Conservation (phyloP, 1,284 basidiomycete genomes). For the Schizophyllum commune region DNA sequence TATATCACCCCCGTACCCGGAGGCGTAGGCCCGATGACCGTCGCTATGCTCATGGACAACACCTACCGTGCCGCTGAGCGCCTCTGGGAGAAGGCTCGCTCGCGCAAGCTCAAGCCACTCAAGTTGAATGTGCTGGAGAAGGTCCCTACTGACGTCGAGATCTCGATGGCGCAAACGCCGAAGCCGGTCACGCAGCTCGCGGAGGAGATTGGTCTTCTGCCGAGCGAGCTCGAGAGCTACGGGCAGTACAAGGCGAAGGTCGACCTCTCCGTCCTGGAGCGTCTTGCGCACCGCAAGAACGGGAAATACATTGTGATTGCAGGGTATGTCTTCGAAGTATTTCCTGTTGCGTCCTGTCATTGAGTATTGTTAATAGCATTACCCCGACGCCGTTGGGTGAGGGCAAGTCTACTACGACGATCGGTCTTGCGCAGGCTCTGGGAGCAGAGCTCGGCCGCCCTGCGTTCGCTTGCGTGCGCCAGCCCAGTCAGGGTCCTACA, state of each 20-base stretch:
- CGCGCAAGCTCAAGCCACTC: constrained; percentile 72
- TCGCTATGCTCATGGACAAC: constrained; percentile 98
- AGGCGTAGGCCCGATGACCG: constrained; percentile 99
- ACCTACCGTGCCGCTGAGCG: constrained; percentile 83
- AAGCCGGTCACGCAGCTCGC: constrained; percentile 85
- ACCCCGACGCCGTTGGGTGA: constrained; percentile 97
- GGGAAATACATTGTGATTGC: constrained; percentile 98
- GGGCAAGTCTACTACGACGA: constrained; percentile 98
- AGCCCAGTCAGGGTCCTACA: constrained; percentile 97
- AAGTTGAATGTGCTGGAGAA: constrained; percentile 73
- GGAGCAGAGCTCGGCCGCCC: constrained; percentile 91
- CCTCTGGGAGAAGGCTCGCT: constrained; percentile 61
- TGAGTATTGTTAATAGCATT: constrained; percentile 48
- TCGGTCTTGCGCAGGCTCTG: constrained; percentile 94
- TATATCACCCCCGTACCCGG: constrained; percentile 97
- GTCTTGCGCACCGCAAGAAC: constrained; percentile 80
- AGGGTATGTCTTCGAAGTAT: constrained; percentile 43
- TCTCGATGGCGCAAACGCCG: constrained; percentile 91
- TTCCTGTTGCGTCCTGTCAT: neutral
- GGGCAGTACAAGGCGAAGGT: constrained; percentile 98
- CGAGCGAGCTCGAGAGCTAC: constrained; percentile 90
- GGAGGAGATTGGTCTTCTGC: constrained; percentile 81
- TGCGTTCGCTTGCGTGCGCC: constrained; percentile 96
- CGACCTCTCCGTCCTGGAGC: constrained; percentile 82
- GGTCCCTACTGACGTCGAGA: constrained; percentile 95